Conservation (phyloP, 768 basidiomycete species). For the Naematelia encephala region DNA sequence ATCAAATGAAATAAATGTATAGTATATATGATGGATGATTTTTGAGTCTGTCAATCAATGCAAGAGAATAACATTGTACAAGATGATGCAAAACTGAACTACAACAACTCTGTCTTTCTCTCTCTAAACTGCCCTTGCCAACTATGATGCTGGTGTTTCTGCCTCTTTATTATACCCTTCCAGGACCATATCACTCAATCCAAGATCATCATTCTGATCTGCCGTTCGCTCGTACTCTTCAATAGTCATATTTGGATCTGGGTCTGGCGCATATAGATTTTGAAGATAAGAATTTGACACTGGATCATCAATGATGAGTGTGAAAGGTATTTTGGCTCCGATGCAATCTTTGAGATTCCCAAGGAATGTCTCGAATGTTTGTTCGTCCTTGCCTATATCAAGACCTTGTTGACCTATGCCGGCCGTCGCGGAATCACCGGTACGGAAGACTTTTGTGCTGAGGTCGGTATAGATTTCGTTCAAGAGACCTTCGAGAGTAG, state of each 20-base stretch:
- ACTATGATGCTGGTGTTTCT: conserved; percentile 22
- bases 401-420: conserved; percentile 47
- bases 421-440: conserved; percentile 53
- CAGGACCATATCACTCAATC: conserved; percentile 57
- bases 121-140: conserved; percentile 1
- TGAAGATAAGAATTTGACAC: conserved; percentile 93
- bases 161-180: conserved; percentile 46
- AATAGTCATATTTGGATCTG: conserved; percentile 86
- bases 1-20: no score
- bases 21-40: no score
- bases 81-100: not conserved
- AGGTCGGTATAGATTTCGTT: conserved; percentile 94
- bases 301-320: conserved; percentile 90
- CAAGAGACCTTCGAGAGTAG: conserved; percentile 91
- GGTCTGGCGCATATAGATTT: conserved; percentile 94
- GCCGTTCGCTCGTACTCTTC: conserved; percentile 78
- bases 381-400: conserved; percentile 52
- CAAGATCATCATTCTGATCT: conserved; percentile 92
- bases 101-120: conserved; percentile 5
- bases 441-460: conserved; percentile 75
- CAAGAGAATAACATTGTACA: no score
- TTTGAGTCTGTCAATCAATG: no score
- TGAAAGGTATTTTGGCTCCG: conserved; percentile 73
- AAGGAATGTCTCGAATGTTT: conserved; percentile 73
- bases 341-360: conserved; percentile 59